A percentile compares a stretch with the other conserved stretches of the same genome.
phyloP scores from a whole-genome alignment of 371 early-diverging fungal genomes.

The Apophysomyces sp. region DNA sequence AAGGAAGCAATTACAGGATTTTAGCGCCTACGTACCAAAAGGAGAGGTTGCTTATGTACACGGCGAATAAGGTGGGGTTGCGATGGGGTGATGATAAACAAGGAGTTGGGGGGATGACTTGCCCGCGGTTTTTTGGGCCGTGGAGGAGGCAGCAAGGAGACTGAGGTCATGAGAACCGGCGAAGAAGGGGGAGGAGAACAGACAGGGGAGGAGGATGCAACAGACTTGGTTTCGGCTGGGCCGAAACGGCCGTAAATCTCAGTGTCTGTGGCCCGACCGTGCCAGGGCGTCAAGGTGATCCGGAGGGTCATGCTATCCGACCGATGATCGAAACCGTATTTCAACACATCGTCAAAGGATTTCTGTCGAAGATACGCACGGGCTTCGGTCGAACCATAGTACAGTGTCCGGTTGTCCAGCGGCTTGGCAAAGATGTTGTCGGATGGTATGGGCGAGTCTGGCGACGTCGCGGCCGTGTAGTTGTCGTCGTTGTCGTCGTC shows the following conservation, averaged over 20 bases:
- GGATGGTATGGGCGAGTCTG: constrained; percentile 15
- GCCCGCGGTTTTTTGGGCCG: not conserved
- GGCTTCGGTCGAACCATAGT: constrained; percentile 1
- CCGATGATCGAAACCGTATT: not conserved
- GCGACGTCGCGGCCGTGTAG: constrained; percentile 7
- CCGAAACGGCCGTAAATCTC: constrained; percentile 21
- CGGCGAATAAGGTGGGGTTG: constrained; percentile 1
- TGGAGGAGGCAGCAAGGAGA: not conserved
- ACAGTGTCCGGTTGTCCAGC: not conserved
- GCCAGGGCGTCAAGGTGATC: constrained; percentile 32
- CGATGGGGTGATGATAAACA: constrained; percentile 8
- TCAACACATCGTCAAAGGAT: not conserved
- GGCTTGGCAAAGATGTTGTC: not conserved
- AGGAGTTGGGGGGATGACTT: not conserved
- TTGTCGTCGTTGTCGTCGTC: not conserved
- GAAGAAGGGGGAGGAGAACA: not conserved
- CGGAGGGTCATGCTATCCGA: constrained; percentile 15
- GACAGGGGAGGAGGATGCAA: not conserved
- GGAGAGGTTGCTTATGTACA: not conserved
- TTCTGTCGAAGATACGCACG: constrained; percentile 6
- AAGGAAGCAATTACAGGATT: not conserved
- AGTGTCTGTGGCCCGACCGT: constrained; percentile 26
- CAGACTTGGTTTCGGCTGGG: not conserved
- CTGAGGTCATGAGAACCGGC: not conserved
- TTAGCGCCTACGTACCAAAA: not conserved